phyloP scores from a whole-genome alignment of 352 stramenopile genomes.

The Lagenidium sp. region DNA sequence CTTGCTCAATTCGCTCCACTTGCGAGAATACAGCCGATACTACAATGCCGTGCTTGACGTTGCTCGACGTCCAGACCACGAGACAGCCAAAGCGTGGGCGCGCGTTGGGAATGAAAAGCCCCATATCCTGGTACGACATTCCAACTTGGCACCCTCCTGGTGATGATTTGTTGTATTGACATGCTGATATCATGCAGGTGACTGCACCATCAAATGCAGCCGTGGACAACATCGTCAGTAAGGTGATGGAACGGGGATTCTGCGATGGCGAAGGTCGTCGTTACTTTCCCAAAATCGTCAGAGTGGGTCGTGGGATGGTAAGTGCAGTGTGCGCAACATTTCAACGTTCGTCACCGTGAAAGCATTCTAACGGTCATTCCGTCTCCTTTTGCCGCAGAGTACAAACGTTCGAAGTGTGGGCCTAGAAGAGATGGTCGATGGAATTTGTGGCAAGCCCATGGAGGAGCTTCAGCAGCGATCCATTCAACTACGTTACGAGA shows the following conservation, averaged over 20 bases:
- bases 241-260: slow-evolving; percentile 94
- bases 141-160: too few species aligned
- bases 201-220: slow-evolving; percentile 93
- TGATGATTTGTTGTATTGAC: neutral
- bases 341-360: too few species aligned
- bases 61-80: slow-evolving; percentile 58
- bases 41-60: slow-evolving; percentile 87
- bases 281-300: slow-evolving; percentile 94
- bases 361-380: too few species aligned
- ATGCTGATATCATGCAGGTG: slow-evolving; percentile 23
- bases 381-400: slow-evolving; percentile 33
- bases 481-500: slow-evolving; percentile 31
- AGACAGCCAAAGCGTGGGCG: slow-evolving; percentile 78
- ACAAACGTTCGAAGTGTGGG: slow-evolving; percentile 68
- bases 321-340: too few species aligned
- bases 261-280: slow-evolving; percentile 88
- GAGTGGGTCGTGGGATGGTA: slow-evolving; percentile 83
- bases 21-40: slow-evolving; percentile 90
- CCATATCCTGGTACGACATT: slow-evolving; percentile 87
- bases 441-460: slow-evolving; percentile 65
- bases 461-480: slow-evolving; percentile 69
- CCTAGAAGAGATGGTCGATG: slow-evolving; percentile 77
- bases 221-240: slow-evolving; percentile 95
- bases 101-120: slow-evolving; percentile 85
- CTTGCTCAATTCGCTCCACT: slow-evolving; percentile 87